These are phyloP conservation scores for Plantago elongata DNA, from an alignment of 257 asterid species.

Conservation along the genomic window DNA sequence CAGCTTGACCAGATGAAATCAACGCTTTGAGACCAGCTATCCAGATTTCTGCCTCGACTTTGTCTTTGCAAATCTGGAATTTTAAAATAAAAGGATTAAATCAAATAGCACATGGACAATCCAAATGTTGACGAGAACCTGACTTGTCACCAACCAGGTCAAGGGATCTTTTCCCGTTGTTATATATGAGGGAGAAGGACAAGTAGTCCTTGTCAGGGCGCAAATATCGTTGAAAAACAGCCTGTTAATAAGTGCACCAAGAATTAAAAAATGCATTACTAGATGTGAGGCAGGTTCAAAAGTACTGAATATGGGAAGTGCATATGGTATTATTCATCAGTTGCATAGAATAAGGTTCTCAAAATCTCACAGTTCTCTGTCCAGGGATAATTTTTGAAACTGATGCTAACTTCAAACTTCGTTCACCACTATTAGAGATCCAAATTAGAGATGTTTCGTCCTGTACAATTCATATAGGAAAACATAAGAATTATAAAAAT, in stretches of 20 bases:
- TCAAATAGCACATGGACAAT: constrained; percentile 9
- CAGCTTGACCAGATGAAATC: constrained; percentile 72
- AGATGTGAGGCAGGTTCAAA: not conserved
- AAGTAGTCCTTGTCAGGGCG: constrained; percentile 88
- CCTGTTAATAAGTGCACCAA: constrained; percentile 41
- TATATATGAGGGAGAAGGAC: constrained; percentile 85
- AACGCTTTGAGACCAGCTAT: constrained; percentile 77
- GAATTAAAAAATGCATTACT: not conserved
- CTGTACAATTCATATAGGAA: constrained; percentile 24
- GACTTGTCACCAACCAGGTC: constrained; percentile 71
- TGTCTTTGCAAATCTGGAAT: constrained; percentile 79
- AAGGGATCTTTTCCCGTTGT: constrained; percentile 89
- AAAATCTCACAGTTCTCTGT: constrained; percentile 61
- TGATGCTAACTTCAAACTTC: constrained; percentile 52
- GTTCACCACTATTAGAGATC: constrained; percentile 56
- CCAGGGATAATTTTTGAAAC: constrained; percentile 63
- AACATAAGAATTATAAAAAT: constrained; percentile 8
- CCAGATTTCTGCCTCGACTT: constrained; percentile 95
- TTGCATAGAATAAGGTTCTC: not conserved
- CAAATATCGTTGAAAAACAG: constrained; percentile 82
- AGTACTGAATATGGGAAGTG: not conserved
- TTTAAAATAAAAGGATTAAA: constrained; percentile 10
- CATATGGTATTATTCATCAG: not conserved
- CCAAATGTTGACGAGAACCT: constrained; percentile 2
- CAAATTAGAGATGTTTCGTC: constrained; percentile 49